Evolutionary conservation across 2,329 filamentous ascomycete genomes (phyloP).

Genomic region (Diaporthe nobilis): DNA sequence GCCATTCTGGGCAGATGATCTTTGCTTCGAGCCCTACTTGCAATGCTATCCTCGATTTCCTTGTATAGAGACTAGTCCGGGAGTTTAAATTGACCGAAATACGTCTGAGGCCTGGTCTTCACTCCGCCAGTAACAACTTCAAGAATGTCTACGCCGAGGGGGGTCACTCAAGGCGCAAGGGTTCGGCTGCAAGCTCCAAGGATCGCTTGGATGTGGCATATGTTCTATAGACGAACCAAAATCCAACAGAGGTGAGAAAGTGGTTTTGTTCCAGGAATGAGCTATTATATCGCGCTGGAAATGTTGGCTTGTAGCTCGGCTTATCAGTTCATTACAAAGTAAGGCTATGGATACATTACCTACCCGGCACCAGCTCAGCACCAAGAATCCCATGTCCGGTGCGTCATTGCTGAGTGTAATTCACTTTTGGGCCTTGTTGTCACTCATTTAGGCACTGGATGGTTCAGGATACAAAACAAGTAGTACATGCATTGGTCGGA

Average conservation of each 20-base stretch:
- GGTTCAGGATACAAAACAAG: no score
- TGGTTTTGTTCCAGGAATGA: not conserved
- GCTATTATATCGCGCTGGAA: not conserved
- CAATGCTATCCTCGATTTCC: slow-evolving; percentile 44
- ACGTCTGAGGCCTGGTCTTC: slow-evolving; percentile 43
- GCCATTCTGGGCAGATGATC: slow-evolving; percentile 46
- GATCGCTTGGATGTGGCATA: slow-evolving; percentile 50
- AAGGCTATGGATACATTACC: no score
- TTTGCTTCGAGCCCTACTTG: slow-evolving; percentile 45
- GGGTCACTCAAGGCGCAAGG: slow-evolving; percentile 47
- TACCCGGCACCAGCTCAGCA: no score
- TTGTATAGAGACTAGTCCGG: slow-evolving; percentile 46
- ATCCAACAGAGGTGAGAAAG: not conserved
- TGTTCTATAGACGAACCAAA: slow-evolving; percentile 28
- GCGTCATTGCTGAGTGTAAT: no score
- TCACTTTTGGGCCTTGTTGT: no score
- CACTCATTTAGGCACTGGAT: no score
- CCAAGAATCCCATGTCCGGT: no score
- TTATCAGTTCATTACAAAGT: not conserved
- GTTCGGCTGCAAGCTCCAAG: slow-evolving; percentile 47
- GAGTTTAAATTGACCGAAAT: slow-evolving; percentile 48
- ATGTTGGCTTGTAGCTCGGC: not conserved
- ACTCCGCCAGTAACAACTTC: slow-evolving; percentile 48
- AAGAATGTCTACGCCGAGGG: slow-evolving; percentile 48
- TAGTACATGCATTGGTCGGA: no score